Evolutionary conservation across 2,329 filamentous ascomycete genomes (phyloP).

Genomic region (Aquanectria penicillioides): DNA sequence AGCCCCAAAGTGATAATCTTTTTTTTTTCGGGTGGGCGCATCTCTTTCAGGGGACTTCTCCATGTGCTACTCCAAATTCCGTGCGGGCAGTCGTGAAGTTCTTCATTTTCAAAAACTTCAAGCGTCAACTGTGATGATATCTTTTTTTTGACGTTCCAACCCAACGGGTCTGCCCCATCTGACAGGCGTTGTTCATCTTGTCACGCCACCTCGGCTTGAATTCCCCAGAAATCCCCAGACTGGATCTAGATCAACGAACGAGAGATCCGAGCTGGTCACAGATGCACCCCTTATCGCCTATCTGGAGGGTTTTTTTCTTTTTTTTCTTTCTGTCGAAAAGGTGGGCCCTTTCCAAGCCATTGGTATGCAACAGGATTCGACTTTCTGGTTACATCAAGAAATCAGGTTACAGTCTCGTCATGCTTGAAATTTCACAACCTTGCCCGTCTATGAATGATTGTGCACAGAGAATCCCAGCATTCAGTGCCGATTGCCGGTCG

Average conservation of each 20-base stretch:
- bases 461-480: too few relatives aligned
- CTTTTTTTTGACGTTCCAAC: too few relatives aligned
- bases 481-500: too few relatives aligned
- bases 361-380: neutral
- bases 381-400: neutral
- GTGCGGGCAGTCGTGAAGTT: neutral
- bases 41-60: too few relatives aligned
- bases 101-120: neutral
- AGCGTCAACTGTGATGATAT: too few relatives aligned
- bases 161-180: too few relatives aligned
- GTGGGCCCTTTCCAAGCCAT: slow-evolving; percentile 7
- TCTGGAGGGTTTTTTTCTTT: slow-evolving; percentile 13
- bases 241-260: slow-evolving; percentile 18
- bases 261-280: slow-evolving; percentile 19
- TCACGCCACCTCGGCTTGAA: slow-evolving; percentile 26
- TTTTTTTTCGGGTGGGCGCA: too few relatives aligned
- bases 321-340: neutral
- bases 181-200: neutral
- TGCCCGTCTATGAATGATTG: too few relatives aligned
- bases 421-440: too few relatives aligned
- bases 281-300: slow-evolving; percentile 23
- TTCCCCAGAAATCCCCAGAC: slow-evolving; percentile 19
- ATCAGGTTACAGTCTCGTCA: too few relatives aligned
- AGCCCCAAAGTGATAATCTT: too few relatives aligned
- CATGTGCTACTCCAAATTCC: too few relatives aligned